Evolutionary conservation across 176 grass and related monocot species (phyloP).

Genomic region (Chrysopogon serrulatus): DNA sequence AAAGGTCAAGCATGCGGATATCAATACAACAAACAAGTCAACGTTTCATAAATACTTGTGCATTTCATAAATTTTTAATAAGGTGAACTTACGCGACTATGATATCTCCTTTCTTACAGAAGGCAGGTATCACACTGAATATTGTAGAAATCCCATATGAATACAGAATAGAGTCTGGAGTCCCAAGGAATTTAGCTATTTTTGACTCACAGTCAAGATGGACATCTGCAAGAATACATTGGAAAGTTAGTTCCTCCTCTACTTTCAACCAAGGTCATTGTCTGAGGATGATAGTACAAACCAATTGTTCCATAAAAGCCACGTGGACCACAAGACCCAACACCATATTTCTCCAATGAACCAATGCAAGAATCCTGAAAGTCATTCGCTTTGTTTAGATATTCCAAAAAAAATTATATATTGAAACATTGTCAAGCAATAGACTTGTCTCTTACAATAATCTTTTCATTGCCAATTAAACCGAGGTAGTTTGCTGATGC

Average conservation of each 20-base stretch:
- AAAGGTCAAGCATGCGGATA: neutral
- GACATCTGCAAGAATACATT: constrained; percentile 66
- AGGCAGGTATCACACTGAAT: constrained; percentile 96
- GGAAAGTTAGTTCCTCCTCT: constrained; percentile 24
- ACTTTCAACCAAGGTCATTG: constrained; percentile 9
- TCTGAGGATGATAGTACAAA: constrained; percentile 28
- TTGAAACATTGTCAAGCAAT: constrained; percentile 23
- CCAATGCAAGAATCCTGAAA: constrained; percentile 76
- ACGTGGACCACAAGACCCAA: constrained; percentile 92
- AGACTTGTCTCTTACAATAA: constrained; percentile 60
- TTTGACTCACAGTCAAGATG: constrained; percentile 92
- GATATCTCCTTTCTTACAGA: constrained; percentile 97
- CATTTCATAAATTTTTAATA: constrained; percentile 8
- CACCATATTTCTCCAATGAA: constrained; percentile 96
- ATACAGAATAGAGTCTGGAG: constrained; percentile 87
- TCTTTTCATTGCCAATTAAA: constrained; percentile 84
- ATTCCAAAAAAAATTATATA: neutral
- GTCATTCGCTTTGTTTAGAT: constrained; percentile 17
- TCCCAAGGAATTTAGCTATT: constrained; percentile 85
- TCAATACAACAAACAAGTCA: neutral
- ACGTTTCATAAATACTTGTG: neutral
- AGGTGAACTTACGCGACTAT: constrained; percentile 80
- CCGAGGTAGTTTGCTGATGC: constrained; percentile 95
- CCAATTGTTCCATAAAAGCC: constrained; percentile 98
- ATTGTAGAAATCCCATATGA: constrained; percentile 97